phyloP scores from a whole-genome alignment of 164 flowering plant species.

The Kalanchoe fedtschenkoi region DNA sequence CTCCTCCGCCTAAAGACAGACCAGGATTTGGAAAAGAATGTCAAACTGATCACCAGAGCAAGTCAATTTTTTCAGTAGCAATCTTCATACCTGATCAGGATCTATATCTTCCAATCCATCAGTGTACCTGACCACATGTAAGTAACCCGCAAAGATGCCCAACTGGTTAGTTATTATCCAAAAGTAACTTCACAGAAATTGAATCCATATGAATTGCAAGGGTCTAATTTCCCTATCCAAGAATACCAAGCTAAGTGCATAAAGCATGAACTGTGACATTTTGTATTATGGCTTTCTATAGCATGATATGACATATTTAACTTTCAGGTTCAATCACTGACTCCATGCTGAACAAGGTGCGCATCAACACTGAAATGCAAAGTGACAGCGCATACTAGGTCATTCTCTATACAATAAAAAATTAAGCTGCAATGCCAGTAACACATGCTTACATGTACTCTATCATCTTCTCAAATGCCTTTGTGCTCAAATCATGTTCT shows the following conservation, averaged over 20 bases:
- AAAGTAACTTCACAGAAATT: background rate
- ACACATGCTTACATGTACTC: constrained; percentile 73
- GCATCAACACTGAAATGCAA: background rate
- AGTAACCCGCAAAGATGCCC: background rate
- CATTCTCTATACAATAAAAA: background rate
- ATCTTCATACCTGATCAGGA: constrained; percentile 66
- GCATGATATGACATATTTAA: background rate
- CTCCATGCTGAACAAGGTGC: background rate
- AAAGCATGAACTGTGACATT: background rate
- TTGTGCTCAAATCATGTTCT: constrained; percentile 77
- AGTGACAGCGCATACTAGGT: background rate
- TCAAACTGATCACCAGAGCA: background rate
- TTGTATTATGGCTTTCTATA: background rate
- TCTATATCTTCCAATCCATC: constrained; percentile 74
- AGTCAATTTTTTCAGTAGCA: background rate
- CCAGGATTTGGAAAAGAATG: background rate
- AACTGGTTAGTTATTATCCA: background rate
- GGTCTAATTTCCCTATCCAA: background rate
- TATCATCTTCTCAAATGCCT: constrained; percentile 84
- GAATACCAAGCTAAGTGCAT: background rate
- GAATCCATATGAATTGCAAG: background rate
- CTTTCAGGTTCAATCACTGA: background rate
- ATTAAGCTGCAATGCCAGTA: background rate
- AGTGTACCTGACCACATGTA: constrained; percentile 61
- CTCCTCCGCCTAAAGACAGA: constrained; percentile 70